These are phyloP conservation scores for Sporothrix dimorphospora DNA, from an alignment of 2,329 filamentous ascomycete species.

Conservation along the genomic window DNA sequence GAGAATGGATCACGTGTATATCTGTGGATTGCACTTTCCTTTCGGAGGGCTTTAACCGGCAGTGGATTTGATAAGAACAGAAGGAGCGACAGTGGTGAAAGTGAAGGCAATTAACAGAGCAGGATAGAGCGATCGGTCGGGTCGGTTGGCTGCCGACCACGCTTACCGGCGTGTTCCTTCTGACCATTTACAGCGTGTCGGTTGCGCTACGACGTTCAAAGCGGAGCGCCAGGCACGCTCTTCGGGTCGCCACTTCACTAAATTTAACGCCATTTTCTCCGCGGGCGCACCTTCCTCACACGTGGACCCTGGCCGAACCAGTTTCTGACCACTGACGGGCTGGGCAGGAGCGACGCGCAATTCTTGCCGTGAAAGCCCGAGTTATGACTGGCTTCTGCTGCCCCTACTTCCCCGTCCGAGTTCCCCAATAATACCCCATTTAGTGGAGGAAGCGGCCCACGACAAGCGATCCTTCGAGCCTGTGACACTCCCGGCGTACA, in stretches of 20 bases:
- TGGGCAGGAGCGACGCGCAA: not conserved
- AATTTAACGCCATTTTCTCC: not conserved
- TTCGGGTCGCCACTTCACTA: not conserved
- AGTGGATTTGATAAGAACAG: not conserved
- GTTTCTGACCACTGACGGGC: not conserved
- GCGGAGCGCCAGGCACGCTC: conserved; percentile 10
- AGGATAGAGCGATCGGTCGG: not conserved
- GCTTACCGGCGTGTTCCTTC: not conserved
- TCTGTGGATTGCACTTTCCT: not conserved
- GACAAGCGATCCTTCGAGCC: not conserved
- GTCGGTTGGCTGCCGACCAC: conserved; percentile 18
- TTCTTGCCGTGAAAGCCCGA: not conserved
- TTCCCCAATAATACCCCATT: conserved; percentile 25
- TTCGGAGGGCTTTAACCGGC: not conserved
- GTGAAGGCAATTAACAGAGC: not conserved
- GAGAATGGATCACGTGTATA: not conserved
- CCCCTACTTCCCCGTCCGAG: conserved; percentile 16
- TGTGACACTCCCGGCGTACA: not conserved
- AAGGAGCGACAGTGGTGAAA: not conserved
- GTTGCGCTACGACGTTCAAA: not conserved
- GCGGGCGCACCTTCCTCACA: not conserved
- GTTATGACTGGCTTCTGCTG: not conserved
- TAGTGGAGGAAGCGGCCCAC: conserved; percentile 7
- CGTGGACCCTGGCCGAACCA: not conserved
- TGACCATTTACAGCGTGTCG: not conserved